These are phyloP conservation scores for Arabis alpina DNA, from an alignment of 345 rosid species.

Conservation along the genomic window DNA sequence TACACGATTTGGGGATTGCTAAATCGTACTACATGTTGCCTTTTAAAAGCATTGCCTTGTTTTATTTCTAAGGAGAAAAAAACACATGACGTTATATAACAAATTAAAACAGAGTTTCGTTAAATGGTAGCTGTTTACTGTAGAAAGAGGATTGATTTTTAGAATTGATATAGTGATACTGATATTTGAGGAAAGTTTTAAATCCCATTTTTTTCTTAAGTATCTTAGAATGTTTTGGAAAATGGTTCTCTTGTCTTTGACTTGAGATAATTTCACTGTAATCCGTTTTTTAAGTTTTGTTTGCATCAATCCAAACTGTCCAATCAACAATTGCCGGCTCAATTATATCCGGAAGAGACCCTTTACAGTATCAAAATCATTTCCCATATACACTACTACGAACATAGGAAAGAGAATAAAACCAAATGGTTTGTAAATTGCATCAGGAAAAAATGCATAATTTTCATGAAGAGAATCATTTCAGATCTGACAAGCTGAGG, in stretches of 20 bases:
- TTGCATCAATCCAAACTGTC: constrained; percentile 24
- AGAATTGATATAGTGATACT: no score
- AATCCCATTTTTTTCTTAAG: no score
- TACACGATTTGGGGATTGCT: no score
- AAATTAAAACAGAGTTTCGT: no score
- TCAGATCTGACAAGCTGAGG: constrained; percentile 24
- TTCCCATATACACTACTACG: background rate
- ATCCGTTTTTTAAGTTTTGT: background rate
- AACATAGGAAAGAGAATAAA: background rate
- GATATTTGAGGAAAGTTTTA: no score
- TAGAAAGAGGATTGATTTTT: no score
- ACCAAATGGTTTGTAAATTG: constrained; percentile 9
- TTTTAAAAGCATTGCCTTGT: no score
- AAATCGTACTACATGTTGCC: no score
- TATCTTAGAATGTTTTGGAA: background rate
- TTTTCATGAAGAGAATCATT: constrained; percentile 14
- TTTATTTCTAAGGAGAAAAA: no score
- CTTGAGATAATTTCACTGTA: background rate
- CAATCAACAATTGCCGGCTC: constrained; percentile 11
- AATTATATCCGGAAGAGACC: background rate
- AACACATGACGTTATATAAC: no score
- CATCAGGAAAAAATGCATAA: no score
- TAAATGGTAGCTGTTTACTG: no score
- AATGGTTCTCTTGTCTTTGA: background rate
- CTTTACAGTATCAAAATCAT: constrained; percentile 1